Conservation (phyloP, 2,329 filamentous ascomycete genomes). For the Phoma herbarum region DNA sequence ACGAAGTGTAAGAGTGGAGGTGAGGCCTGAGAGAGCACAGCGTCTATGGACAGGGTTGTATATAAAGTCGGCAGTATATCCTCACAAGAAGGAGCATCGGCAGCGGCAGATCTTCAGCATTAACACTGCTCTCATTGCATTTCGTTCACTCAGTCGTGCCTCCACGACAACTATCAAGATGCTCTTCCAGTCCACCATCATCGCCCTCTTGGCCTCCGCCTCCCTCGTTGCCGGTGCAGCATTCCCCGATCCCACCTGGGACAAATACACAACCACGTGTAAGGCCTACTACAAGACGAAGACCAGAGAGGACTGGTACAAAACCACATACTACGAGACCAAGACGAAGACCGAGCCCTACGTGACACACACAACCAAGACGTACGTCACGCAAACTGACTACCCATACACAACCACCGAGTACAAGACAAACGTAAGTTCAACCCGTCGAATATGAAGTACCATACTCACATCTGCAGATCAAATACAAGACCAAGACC, state of each 20-base stretch:
- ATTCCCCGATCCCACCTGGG: constrained; percentile 25
- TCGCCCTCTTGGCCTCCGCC: constrained; percentile 30
- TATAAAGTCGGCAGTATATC: constrained; percentile 5
- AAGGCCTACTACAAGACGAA: constrained; percentile 30
- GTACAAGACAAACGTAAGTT: constrained; percentile 17
- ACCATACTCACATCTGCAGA: neutral
- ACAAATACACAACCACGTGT: constrained; percentile 29
- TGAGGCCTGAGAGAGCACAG: neutral
- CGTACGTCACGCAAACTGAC: neutral
- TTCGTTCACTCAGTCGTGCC: constrained; percentile 11
- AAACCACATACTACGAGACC: constrained; percentile 28
- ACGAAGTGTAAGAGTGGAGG: neutral
- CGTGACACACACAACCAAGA: constrained; percentile 23
- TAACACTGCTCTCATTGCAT: neutral
- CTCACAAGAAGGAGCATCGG: neutral
- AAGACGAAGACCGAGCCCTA: constrained; percentile 29
- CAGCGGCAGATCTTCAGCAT: neutral
- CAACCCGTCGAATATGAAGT: too few relatives aligned
- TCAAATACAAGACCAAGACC: neutral
- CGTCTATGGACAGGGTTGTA: neutral
- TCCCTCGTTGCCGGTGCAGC: constrained; percentile 23
- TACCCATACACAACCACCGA: neutral
- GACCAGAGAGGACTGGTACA: constrained; percentile 16
- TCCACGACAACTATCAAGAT: constrained; percentile 26
- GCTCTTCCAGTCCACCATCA: constrained; percentile 26